Evolutionary conservation across 2,329 filamentous ascomycete genomes (phyloP), one percentile per base, ranked within the genome.

Genomic region (Cordyceps cateniannulata): DNA sequence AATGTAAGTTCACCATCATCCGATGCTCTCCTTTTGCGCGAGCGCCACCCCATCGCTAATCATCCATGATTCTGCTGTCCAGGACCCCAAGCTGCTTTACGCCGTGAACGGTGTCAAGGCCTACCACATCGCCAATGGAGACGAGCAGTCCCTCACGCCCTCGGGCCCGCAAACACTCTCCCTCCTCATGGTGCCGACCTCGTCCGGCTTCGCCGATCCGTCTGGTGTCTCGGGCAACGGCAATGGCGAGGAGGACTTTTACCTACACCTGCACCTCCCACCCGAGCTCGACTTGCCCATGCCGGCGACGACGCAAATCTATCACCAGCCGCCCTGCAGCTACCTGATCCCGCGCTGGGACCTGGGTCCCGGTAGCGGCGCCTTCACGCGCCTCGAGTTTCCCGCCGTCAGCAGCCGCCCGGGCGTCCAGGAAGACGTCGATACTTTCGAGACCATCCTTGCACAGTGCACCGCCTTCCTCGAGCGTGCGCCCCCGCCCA

Each of bases 401-500:
- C 93, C 93, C 0, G 72, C 81, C 3, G 78, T 89, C 25, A 90
- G 90, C 22, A 85, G 80, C 63, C 86, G 90, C 38, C 80, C 83
- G 38, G 88, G 90, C 27, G 84, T 90, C 1, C 92, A 97, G 73
- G 93, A 98, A 72, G 93, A 97, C 72, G 81, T 96, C 47, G 92
- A 97, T 71, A 98, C 93, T 0, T 98, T 97, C 69, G 93, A 98
- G 79, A 97, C 93, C 3, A 98, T 98, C 65, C 81, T 98, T 55
- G 93, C 93, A n/a, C 92, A 98, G 76, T 98, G 93, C 75, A 98
- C 93, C 2, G 91, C 93, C 2, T 98, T 99, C 73, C 83, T 96
- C 5, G 93, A 98, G 74, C 86, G 92, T 49, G 88, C 90, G 10
- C 80, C 87, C 45, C 85, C 90, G 7, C 86, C 84, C 10, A 77